phyloP scores from a whole-genome alignment of 805 yeast species.

The Wickerhamiella vanderwaltii region DNA sequence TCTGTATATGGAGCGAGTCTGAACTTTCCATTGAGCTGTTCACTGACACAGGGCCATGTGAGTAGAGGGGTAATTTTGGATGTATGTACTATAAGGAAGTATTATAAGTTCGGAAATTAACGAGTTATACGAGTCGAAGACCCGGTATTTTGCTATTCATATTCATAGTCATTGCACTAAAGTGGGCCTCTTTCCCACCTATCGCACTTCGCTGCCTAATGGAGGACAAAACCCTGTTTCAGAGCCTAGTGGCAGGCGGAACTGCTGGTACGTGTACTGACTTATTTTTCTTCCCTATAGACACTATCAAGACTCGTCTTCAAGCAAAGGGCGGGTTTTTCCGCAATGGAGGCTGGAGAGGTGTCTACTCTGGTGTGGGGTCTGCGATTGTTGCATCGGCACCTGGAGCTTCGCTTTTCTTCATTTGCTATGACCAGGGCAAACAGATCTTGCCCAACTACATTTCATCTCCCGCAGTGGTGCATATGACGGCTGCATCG shows the following conservation, averaged over 20 bases:
- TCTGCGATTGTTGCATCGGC: constrained; percentile 92
- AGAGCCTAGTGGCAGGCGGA: constrained; percentile 44
- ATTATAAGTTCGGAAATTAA: too few species aligned
- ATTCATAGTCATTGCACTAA: too few species aligned
- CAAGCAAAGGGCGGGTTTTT: constrained; percentile 96
- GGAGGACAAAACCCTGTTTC: constrained; percentile 4
- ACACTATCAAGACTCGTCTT: constrained; percentile 82
- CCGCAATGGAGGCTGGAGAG: constrained; percentile 82
- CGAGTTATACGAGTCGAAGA: too few species aligned
- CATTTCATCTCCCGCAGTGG: constrained; percentile 25
- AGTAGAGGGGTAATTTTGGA: too few species aligned
- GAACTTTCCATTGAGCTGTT: too few species aligned
- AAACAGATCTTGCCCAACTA: constrained; percentile 15
- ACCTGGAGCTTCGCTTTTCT: constrained; percentile 68
- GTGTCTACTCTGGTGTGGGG: constrained; percentile 85
- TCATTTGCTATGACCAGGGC: constrained; percentile 61
- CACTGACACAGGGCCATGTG: too few species aligned
- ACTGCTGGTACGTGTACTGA: constrained; percentile 96
- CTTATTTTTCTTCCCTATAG: constrained; percentile 89
- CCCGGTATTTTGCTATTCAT: too few species aligned
- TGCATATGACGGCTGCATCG: constrained; percentile 83
- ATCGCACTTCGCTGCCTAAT: too few species aligned
- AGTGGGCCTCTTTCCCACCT: too few species aligned
- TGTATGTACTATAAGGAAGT: too few species aligned
- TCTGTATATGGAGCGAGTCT: too few species aligned